Evolutionary conservation across 345 rosid genomes (phyloP).

Genomic region (Aurinia saxatilis): DNA sequence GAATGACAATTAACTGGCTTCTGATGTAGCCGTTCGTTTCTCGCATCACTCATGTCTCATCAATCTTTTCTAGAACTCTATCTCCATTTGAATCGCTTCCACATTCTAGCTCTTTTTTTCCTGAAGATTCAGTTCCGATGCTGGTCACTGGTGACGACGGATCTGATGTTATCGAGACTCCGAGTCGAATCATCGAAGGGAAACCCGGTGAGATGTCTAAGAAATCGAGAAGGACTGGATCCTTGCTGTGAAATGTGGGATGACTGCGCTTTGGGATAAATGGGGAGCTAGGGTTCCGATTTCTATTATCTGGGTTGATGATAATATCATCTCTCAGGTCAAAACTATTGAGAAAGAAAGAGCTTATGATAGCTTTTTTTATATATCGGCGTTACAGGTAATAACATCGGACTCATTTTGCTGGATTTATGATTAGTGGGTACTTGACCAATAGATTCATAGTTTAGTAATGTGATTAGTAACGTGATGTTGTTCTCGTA

Average conservation of each 20-base stretch:
- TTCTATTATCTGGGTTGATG: constrained; percentile 78
- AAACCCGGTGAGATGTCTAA: constrained; percentile 54
- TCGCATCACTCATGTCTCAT: constrained; percentile 41
- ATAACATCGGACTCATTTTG: constrained; percentile 5
- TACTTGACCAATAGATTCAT: not conserved
- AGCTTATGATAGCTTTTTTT: too few species aligned
- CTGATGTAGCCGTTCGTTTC: too few species aligned
- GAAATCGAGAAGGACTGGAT: constrained; percentile 58
- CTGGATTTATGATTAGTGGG: not conserved
- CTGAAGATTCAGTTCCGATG: constrained; percentile 36
- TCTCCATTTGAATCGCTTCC: constrained; percentile 7
- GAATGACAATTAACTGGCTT: too few species aligned
- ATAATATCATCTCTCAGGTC: constrained; percentile 88
- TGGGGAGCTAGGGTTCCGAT: constrained; percentile 91
- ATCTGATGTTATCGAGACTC: constrained; percentile 19
- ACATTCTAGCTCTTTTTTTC: constrained; percentile 11
- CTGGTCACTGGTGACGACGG: constrained; percentile 34
- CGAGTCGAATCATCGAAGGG: constrained; percentile 47
- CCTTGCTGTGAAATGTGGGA: constrained; percentile 86
- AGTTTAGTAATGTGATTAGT: constrained; percentile 24
- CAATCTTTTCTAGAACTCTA: not conserved
- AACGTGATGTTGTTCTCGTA: constrained; percentile 36
- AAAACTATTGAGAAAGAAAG: constrained; percentile 87
- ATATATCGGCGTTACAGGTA: constrained; percentile 89
- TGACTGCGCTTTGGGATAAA: constrained; percentile 91